These are phyloP conservation scores for Fusarium pseudoanthophilum DNA, from an alignment of 2,329 filamentous ascomycete genomes.

Conservation along the genomic window DNA sequence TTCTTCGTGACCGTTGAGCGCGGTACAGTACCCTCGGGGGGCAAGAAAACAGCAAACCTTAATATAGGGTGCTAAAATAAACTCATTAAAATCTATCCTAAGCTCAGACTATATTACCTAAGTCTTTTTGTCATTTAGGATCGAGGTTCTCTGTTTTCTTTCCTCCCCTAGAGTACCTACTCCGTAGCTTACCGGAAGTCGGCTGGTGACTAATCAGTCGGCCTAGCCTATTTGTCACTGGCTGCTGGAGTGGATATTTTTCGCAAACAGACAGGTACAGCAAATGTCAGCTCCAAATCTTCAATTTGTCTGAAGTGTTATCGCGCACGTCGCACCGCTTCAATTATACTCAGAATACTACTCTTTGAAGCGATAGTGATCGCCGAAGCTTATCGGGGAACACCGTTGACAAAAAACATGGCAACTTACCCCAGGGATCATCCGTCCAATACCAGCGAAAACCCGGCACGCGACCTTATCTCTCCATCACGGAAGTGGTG, in stretches of 20 bases:
- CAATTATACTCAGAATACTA: not conserved
- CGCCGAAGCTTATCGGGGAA: not conserved
- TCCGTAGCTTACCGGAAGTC: not conserved
- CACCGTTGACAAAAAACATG: not conserved
- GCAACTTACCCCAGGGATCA: not conserved
- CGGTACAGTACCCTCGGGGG: not conserved
- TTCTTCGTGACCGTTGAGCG: not conserved
- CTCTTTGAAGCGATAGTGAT: not conserved
- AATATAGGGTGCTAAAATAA: too few relatives aligned
- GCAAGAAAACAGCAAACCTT: too few relatives aligned
- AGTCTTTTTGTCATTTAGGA: too few relatives aligned
- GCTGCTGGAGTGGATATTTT: conserved; percentile 1
- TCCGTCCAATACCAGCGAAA: conserved; percentile 6
- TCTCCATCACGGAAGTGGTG: conserved; percentile 19
- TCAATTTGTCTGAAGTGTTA: too few relatives aligned
- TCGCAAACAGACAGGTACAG: not conserved
- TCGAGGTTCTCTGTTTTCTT: too few relatives aligned
- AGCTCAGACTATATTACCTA: too few relatives aligned
- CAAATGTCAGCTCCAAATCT: too few relatives aligned
- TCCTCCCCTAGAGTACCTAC: not conserved
- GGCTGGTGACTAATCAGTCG: conserved; percentile 1
- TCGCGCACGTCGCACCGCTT: not conserved
- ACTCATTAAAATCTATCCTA: too few relatives aligned
- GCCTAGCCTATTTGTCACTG: not conserved
- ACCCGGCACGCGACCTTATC: conserved; percentile 31